Evolutionary conservation across 2,329 filamentous ascomycete genomes (phyloP), one percentile per base, ranked within the genome.

Genomic region (Daldinia sp.): DNA sequence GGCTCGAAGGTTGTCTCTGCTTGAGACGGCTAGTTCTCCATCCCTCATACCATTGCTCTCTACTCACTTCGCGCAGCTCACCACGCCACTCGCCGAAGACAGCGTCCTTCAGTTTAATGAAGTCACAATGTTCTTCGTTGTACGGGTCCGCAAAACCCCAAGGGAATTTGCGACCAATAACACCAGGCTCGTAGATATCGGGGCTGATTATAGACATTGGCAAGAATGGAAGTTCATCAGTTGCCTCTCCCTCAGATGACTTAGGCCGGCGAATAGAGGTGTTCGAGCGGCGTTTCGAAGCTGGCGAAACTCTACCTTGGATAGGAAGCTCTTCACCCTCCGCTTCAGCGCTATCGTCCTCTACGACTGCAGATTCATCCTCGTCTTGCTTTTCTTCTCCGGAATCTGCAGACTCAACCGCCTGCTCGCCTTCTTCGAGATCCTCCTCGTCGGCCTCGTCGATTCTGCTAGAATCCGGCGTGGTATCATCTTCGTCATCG

Each of bases 131-230:
- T 74, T 92, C 89, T 33, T 90, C 86, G 76, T 98, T 91, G 83
- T 96, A 94, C 0, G 96, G 96, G 77, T 98, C 93, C 4, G 96
- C 96, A 74, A 98, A 97, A 6, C 96, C 96, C 96, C 96, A 99
- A 0, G 96, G 93, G 79, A 98, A 99, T 72, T 91, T 90, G 67
- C 96, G 92, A 51, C 96, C 96, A 67, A 97, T 83, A 15, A 92
- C 85, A 35, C 87, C 88, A 7, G 91, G 90, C 75, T 97, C 93
- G 81, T 98, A 97, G 46, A 93, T 88, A 79, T 99, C 96, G 0
- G 96, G 96, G 69, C 93, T 97, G 78, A 99, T 92, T 78, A 98
- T 93, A 44, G 94, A 97, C 77, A 98, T 89, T 0, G 96, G 96
- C 28, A 98, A 83, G 78, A 93, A 92, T 0, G 93, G 93, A 10